These are phyloP conservation scores for Beauveria sp. DNA, from an alignment of 2,329 filamentous ascomycete species.

Conservation along the genomic window DNA sequence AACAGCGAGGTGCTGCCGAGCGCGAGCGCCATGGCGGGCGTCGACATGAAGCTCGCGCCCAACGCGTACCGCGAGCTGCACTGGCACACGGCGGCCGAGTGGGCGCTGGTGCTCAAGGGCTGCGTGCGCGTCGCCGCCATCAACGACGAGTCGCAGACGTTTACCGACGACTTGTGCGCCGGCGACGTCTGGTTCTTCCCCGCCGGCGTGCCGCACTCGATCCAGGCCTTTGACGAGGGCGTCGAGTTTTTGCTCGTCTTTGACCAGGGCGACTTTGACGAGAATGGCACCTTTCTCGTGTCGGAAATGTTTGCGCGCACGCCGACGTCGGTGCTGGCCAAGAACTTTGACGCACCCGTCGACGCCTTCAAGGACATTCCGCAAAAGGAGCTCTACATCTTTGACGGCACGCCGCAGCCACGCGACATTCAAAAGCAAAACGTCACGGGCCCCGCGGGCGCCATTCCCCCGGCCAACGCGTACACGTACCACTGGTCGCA, in stretches of 20 bases:
- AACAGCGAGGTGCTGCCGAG: constrained; percentile 42
- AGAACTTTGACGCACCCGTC: constrained; percentile 43
- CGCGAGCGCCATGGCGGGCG: constrained; percentile 46
- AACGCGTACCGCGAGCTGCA: constrained; percentile 56
- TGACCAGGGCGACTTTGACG: constrained; percentile 49
- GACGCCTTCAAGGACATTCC: constrained; percentile 41
- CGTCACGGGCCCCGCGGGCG: constrained; percentile 36
- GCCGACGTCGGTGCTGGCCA: constrained; percentile 45
- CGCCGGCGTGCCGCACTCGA: constrained; percentile 40
- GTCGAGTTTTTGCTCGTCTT: constrained; percentile 55
- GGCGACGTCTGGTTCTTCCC: constrained; percentile 51
- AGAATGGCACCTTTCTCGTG: constrained; percentile 52
- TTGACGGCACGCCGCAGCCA: constrained; percentile 42
- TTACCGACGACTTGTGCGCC: constrained; percentile 39
- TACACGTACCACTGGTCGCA: constrained; percentile 46
- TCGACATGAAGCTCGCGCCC: constrained; percentile 51
- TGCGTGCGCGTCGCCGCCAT: constrained; percentile 44
- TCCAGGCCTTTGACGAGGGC: constrained; percentile 48
- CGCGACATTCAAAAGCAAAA: constrained; percentile 38
- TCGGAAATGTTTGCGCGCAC: constrained; percentile 45
- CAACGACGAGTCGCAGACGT: constrained; percentile 41
- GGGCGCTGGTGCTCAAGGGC: constrained; percentile 47
- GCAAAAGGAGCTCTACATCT: constrained; percentile 42
- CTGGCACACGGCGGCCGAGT: constrained; percentile 50
- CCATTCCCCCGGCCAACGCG: constrained; percentile 28